These are phyloP conservation scores for Penicillium canariense DNA, from an alignment of 495 filamentous ascomycete species.

Conservation along the genomic window DNA sequence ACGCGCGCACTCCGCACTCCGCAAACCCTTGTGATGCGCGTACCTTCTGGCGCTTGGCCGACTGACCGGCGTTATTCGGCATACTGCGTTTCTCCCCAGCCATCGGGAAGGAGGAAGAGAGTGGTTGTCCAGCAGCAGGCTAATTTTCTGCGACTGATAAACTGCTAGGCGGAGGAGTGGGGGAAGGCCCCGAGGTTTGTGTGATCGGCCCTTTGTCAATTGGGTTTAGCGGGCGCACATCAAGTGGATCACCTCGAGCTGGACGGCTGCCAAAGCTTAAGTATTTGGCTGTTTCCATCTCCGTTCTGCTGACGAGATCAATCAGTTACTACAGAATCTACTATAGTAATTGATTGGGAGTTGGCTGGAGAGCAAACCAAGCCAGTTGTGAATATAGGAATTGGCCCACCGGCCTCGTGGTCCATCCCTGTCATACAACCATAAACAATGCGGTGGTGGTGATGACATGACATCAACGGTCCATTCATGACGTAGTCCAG, in stretches of 20 bases:
- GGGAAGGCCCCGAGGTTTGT: constrained; percentile 12
- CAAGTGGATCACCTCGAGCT: constrained; percentile 8
- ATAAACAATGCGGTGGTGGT: not conserved
- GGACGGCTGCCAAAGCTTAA: not conserved
- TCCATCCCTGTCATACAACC: not conserved
- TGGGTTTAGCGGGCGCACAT: constrained; percentile 16
- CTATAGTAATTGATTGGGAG: no score
- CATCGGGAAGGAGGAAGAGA: constrained; percentile 14
- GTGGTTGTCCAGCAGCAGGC: not conserved
- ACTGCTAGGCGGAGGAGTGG: constrained; percentile 3
- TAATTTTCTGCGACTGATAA: constrained; percentile 3
- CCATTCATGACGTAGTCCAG: constrained; percentile 31
- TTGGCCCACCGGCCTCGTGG: not conserved
- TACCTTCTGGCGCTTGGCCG: constrained; percentile 41
- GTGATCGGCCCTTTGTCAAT: constrained; percentile 15
- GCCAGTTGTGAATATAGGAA: not conserved
- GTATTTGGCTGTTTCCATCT: not conserved
- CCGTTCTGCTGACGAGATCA: not conserved
- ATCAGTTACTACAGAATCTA: not conserved
- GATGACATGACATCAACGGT: constrained; percentile 40
- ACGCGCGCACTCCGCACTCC: no score
- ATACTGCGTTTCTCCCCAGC: constrained; percentile 34
- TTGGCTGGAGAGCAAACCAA: no score
- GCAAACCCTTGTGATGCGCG: no score
- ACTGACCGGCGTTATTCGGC: constrained; percentile 25